Conservation (phyloP, 805 yeast species). For the Isabelozyma pseudorhagii region DNA sequence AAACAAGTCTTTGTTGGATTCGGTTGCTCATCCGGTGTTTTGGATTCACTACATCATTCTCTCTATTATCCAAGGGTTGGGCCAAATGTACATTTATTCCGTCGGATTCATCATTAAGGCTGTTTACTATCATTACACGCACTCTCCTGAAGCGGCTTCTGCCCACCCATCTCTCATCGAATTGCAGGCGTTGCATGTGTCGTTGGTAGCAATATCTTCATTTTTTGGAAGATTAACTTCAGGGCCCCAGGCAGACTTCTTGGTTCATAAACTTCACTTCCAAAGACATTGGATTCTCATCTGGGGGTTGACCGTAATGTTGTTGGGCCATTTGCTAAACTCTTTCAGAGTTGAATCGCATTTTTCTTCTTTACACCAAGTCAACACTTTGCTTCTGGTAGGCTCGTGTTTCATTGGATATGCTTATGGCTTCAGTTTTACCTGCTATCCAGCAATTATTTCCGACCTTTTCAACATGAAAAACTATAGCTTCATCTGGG, state of each 20-base stretch:
- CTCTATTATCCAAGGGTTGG: constrained; percentile 32
- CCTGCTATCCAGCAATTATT: constrained; percentile 31
- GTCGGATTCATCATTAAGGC: constrained; percentile 32
- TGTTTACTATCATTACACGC: constrained; percentile 16
- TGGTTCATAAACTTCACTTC: constrained; percentile 17
- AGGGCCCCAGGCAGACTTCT: constrained; percentile 28
- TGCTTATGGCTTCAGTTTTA: constrained; percentile 33
- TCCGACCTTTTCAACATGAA: constrained; percentile 31
- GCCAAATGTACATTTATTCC: constrained; percentile 36
- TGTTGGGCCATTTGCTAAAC: constrained; percentile 23
- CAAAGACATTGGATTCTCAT: constrained; percentile 34
- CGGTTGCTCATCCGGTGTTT: constrained; percentile 26
- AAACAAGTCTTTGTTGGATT: constrained; percentile 13
- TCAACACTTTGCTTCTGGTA: constrained; percentile 17
- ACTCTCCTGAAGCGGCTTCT: not conserved
- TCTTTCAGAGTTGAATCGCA: constrained; percentile 11
- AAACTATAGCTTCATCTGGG: constrained; percentile 33
- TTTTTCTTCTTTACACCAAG: constrained; percentile 7
- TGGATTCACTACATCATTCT: constrained; percentile 30
- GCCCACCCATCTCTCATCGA: constrained; percentile 11
- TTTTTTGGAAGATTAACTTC: constrained; percentile 29
- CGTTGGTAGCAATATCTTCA: constrained; percentile 28
- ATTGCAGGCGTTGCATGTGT: constrained; percentile 32
- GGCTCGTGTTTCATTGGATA: constrained; percentile 27
- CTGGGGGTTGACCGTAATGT: constrained; percentile 25